Conservation (phyloP, 2,329 filamentous ascomycete genomes). For the Emericellopsis atlantica region DNA sequence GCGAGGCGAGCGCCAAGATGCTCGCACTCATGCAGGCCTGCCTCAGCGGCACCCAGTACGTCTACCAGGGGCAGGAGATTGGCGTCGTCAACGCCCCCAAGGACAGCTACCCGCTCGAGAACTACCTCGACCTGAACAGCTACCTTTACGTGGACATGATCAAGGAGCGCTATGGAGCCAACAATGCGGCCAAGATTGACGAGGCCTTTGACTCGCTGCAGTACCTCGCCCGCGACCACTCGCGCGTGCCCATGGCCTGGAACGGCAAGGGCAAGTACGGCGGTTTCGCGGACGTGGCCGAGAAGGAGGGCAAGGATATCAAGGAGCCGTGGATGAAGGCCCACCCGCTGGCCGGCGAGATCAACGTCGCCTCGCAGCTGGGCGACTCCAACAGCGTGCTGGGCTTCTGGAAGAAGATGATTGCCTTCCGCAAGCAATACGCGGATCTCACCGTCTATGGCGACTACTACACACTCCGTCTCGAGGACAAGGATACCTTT, state of each 20-base stretch:
- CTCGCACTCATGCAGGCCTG: conserved; percentile 39
- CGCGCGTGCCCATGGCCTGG: conserved; percentile 58
- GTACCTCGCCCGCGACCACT: conserved; percentile 42
- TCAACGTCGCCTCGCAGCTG: conserved; percentile 5
- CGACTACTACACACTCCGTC: conserved; percentile 14
- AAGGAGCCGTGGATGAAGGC: conserved; percentile 6
- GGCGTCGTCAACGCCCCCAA: conserved; percentile 49
- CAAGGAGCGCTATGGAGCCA: conserved; percentile 11
- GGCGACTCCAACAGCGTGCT: conserved; percentile 3
- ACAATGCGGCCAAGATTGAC: conserved; percentile 21
- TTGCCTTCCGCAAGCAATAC: conserved; percentile 16
- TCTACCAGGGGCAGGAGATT: conserved; percentile 58
- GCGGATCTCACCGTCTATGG: conserved; percentile 19
- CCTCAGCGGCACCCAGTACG: conserved; percentile 47
- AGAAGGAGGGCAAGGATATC: conserved; percentile 2
- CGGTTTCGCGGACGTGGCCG: conserved; percentile 17
- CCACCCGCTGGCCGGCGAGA: conserved; percentile 3
- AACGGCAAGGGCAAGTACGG: conserved; percentile 19
- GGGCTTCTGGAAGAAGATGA: conserved; percentile 17
- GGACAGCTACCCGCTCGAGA: conserved; percentile 45
- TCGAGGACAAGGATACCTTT: conserved; percentile 8
- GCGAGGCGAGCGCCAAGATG: conserved; percentile 41
- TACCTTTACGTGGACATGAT: conserved; percentile 23
- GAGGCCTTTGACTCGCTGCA: conserved; percentile 17
- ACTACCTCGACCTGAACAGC: conserved; percentile 34